Base-by-base conservation (phyloP, 2,329 filamentous ascomycete species). In the Apiospora hydei region DNA sequence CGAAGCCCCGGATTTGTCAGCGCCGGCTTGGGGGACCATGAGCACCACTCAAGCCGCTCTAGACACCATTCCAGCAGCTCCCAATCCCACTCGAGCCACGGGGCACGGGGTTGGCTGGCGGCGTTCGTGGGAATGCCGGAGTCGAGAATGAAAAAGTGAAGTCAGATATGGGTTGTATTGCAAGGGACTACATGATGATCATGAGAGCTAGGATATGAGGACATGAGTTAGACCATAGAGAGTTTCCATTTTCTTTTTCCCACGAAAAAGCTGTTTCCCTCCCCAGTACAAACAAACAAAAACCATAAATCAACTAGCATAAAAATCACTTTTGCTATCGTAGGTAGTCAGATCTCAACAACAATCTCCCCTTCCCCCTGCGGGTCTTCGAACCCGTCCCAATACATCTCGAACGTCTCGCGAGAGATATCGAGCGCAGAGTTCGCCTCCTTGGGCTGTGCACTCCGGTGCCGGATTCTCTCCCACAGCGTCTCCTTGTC, bases 401-500 rank as follows among this genome's bases (percentile, higher is more conserved):
- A 78, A 61, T 78, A 78, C 71, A 68, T 70, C 38, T 77, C 74
- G 2, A 77, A 69, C 11, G 76, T 68, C 24, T 75, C 74, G n/a
- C 68, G 70, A 18, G 74, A 76, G 21, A 78, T 77, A 4, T 75
- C 67, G 24, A 74, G 73, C 7, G 76, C 76, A 2, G 41, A 76
- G 69, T 79, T 74, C 0, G 74, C 84, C 83, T 81, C 75, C 70
- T 76, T 72, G n/a, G 69, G 73, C 13, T 71, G 61, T 7, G 74
- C 72, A 16, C 77, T 75, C 47, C 80, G 77, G 14, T 72, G 71
- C n/a, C 71, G 66, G n/a, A 82, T 81, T 30, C 81, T 75, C 14
- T 73, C 61, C 79, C 81, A 81, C 0, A 82, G 66, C 8, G 77
- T 68, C 5, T 78, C 77, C 53, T 77, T 80, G 38, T 75, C 75